Evolutionary conservation across 2,329 filamentous ascomycete genomes (phyloP).

Genomic region (Rutstroemia sp.): DNA sequence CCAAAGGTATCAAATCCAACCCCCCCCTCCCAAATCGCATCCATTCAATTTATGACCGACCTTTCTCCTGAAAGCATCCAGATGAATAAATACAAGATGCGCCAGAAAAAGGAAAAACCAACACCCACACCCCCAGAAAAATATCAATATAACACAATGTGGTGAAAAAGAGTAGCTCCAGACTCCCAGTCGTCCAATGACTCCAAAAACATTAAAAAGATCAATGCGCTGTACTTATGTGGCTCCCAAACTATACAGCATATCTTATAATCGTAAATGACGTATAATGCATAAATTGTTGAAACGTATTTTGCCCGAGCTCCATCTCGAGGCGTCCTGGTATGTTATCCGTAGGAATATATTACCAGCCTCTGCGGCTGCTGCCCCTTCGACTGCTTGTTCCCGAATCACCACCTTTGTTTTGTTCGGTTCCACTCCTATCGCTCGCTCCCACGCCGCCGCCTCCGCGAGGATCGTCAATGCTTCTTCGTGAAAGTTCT

Average conservation of each 20-base stretch:
- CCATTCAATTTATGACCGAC: constrained; percentile 21
- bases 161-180: constrained; percentile 4
- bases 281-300: constrained; percentile 21
- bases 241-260: constrained; percentile 11
- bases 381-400: constrained; percentile 26
- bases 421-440: constrained; percentile 5
- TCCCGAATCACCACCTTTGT: constrained; percentile 25
- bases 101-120: background rate
- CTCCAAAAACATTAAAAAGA: constrained; percentile 2
- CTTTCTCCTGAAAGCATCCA: background rate
- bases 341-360: constrained; percentile 7
- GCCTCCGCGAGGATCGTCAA: constrained; percentile 42
- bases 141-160: constrained; percentile 9
- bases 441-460: constrained; percentile 12
- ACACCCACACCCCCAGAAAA: background rate
- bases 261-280: constrained; percentile 20
- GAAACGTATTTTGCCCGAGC: constrained; percentile 15
- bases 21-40: background rate
- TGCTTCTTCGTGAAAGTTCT: constrained; percentile 43
- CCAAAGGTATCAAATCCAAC: constrained; percentile 26
- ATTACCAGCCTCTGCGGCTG: constrained; percentile 25
- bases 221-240: constrained; percentile 12
- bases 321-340: constrained; percentile 3
- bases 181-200: constrained; percentile 11
- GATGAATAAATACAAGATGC: constrained; percentile 7